Evolutionary conservation across 495 filamentous ascomycete species (phyloP).

Genomic region (Staphylotrichum tortipilum): DNA sequence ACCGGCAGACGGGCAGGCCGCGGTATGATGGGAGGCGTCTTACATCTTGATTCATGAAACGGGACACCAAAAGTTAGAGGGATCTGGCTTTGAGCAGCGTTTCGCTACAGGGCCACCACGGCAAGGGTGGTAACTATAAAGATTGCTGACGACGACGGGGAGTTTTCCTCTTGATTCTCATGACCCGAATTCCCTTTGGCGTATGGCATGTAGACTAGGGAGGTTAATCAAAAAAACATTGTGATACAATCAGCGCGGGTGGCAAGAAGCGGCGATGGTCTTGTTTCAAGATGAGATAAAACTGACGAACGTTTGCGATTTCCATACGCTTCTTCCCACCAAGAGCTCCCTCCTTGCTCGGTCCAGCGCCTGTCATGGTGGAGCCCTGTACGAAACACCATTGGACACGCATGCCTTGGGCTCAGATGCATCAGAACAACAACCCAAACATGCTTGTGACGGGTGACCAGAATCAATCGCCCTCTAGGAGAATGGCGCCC

Average conservation of each 20-base stretch:
- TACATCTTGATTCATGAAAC: conserved; percentile 15
- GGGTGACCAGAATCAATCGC: too few relatives aligned
- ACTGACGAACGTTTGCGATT: too few relatives aligned
- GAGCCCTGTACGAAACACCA: too few relatives aligned
- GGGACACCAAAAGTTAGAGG: conserved; percentile 4
- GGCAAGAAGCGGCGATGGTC: too few relatives aligned
- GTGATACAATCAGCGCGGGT: too few relatives aligned
- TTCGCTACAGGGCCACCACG: conserved; percentile 13
- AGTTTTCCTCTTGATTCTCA: conserved; percentile 29
- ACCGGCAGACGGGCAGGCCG: conserved; percentile 4
- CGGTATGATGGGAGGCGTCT: conserved; percentile 25
- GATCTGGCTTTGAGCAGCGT: conserved; percentile 15
- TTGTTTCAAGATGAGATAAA: too few relatives aligned
- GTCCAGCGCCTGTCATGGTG: too few relatives aligned
- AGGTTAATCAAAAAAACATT: conserved; percentile 31
- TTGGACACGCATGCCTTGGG: too few relatives aligned
- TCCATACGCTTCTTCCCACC: too few relatives aligned
- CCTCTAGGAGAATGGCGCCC: neutral
- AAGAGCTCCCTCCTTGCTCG: too few relatives aligned
- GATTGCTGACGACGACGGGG: conserved; percentile 27
- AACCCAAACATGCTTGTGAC: conserved; percentile 6
- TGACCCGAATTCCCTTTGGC: conserved; percentile 31
- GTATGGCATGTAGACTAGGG: conserved; percentile 41
- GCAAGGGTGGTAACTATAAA: conserved; percentile 26
- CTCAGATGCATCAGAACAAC: too few relatives aligned